These are phyloP conservation scores for Tolypocladium capitatum DNA, from an alignment of 2,329 filamentous ascomycete species.

Conservation along the genomic window DNA sequence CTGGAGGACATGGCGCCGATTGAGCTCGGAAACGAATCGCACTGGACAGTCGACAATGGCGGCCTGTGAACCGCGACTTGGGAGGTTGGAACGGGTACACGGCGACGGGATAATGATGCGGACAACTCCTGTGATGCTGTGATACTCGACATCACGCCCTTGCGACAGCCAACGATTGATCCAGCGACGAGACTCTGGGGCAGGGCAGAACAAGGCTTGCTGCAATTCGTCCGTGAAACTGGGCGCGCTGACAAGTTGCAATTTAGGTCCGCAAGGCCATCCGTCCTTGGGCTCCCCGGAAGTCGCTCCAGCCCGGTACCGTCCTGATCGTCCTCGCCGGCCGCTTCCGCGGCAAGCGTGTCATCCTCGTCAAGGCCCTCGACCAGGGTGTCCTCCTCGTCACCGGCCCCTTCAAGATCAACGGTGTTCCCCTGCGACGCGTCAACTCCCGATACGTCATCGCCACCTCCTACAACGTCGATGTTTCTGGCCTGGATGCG, in stretches of 20 bases:
- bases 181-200: neutral
- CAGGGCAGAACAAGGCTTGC: neutral
- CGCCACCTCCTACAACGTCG: slow-evolving; percentile 74
- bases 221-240: neutral
- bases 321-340: slow-evolving; percentile 98
- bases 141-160: neutral
- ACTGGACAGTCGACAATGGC: neutral
- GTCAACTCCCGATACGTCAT: slow-evolving; percentile 92
- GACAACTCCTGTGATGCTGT: neutral
- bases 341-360: slow-evolving; percentile 99
- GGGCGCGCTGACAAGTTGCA: slow-evolving; percentile 16
- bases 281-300: slow-evolving; percentile 75
- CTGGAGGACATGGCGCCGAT: neutral
- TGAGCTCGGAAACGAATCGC: neutral
- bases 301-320: slow-evolving; percentile 84
- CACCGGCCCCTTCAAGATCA: slow-evolving; percentile 99
- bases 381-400: slow-evolving; percentile 96
- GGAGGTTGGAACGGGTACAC: neutral
- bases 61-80: neutral
- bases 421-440: slow-evolving; percentile 92
- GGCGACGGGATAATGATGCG: neutral
- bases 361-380: slow-evolving; percentile 96
- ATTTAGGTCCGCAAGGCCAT: slow-evolving; percentile 84
- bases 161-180: neutral
- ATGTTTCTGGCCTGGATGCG: slow-evolving; percentile 73